These are phyloP conservation scores for Cyclostephanos tholiformis DNA, from an alignment of 108 stramenopile species.

Conservation along the genomic window DNA sequence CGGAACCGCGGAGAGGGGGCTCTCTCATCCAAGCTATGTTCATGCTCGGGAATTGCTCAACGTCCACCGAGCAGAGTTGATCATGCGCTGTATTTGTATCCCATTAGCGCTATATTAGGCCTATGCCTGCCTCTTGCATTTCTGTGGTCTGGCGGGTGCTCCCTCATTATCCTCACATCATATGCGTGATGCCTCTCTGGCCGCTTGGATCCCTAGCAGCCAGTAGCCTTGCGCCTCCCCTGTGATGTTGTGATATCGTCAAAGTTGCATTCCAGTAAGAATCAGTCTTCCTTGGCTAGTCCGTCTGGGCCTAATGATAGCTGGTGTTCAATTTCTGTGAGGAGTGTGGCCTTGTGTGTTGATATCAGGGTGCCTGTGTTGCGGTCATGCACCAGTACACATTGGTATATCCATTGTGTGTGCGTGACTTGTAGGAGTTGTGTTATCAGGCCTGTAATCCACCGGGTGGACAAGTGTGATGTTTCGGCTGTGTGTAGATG, in stretches of 20 bases:
- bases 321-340: slow-evolving; percentile 5
- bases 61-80: too few relatives aligned
- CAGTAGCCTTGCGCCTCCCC: slow-evolving; percentile 21
- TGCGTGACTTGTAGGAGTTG: slow-evolving; percentile 19
- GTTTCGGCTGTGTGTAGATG: too few relatives aligned
- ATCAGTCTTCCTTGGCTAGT: slow-evolving; percentile 1
- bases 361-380: slow-evolving; percentile 1
- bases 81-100: too few relatives aligned
- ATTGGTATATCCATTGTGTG: slow-evolving; percentile 16
- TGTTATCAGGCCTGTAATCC: neutral
- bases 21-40: too few relatives aligned
- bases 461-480: too few relatives aligned
- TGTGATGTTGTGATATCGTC: slow-evolving; percentile 1
- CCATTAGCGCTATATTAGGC: too few relatives aligned
- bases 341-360: slow-evolving; percentile 1
- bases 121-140: too few relatives aligned
- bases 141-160: too few relatives aligned
- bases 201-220: slow-evolving; percentile 10
- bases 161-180: too few relatives aligned
- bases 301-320: slow-evolving; percentile 3
- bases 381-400: slow-evolving; percentile 8
- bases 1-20: too few relatives aligned
- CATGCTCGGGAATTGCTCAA: too few relatives aligned
- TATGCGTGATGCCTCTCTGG: slow-evolving; percentile 3
- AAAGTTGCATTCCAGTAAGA: slow-evolving; percentile 14